phyloP scores from a whole-genome alignment of 352 stramenopile species.

The Phytophthora cryptogea region DNA sequence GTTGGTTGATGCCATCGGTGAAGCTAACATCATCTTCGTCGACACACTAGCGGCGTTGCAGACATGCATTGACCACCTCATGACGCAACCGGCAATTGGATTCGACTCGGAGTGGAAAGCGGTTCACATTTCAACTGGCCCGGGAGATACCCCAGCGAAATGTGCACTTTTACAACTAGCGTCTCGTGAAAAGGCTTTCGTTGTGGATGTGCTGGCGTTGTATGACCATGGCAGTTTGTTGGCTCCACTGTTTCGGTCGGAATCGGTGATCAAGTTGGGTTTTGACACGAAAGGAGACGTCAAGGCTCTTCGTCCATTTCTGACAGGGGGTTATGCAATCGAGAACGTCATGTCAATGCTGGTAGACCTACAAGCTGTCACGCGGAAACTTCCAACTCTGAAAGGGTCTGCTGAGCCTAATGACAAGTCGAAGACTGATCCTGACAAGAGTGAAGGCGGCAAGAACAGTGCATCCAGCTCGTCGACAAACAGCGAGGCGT shows the following conservation, averaged over 20 bases:
- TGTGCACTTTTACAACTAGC: slow-evolving; percentile 75
- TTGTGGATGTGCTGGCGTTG: slow-evolving; percentile 67
- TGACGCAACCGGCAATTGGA: slow-evolving; percentile 50
- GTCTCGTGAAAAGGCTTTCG: slow-evolving; percentile 58
- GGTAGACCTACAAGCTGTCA: slow-evolving; percentile 60
- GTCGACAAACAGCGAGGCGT: slow-evolving; percentile 9
- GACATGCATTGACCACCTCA: slow-evolving; percentile 46
- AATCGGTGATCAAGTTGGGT: slow-evolving; percentile 67
- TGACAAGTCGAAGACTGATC: slow-evolving; percentile 5
- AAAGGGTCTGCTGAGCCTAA: slow-evolving; percentile 7
- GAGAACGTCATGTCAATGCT: slow-evolving; percentile 52
- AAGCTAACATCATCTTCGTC: slow-evolving; percentile 61
- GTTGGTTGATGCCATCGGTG: slow-evolving; percentile 44
- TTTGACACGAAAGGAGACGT: slow-evolving; percentile 76
- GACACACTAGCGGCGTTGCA: slow-evolving; percentile 44
- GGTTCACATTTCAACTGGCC: slow-evolving; percentile 31
- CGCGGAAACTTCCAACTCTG: slow-evolving; percentile 35
- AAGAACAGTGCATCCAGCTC: slow-evolving; percentile 12
- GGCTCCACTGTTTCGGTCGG: slow-evolving; percentile 45
- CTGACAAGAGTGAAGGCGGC: slow-evolving; percentile 5
- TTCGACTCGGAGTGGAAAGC: slow-evolving; percentile 86
- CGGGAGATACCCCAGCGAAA: slow-evolving; percentile 23
- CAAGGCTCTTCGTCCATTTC: slow-evolving; percentile 53
- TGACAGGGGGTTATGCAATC: slow-evolving; percentile 27
- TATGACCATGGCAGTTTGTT: slow-evolving; percentile 38